Percentiles rank a stretch among this genome's conserved stretches.
Evolutionary conservation across 1,284 basidiomycete species (phyloP).

Genomic region (Golubevia pallescens): DNA sequence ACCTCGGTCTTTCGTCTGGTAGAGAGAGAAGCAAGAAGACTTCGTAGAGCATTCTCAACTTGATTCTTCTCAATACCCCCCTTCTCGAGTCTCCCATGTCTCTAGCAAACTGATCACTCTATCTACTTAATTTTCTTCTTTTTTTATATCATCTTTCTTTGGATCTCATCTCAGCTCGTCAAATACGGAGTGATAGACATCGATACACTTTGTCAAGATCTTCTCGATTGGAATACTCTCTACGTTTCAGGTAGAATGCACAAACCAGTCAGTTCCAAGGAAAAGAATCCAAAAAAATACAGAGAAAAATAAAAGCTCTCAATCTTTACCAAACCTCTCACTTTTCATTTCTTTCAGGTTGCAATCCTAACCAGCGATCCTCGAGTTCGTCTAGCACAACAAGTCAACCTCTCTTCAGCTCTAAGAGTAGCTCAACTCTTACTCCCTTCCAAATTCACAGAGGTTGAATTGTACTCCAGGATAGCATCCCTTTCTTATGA

Average conservation of each 20-base stretch:
- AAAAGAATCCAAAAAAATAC: too few relatives aligned
- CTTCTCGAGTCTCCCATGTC: too few relatives aligned
- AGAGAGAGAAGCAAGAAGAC: too few relatives aligned
- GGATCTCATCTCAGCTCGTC: constrained; percentile 76
- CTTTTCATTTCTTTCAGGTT: constrained; percentile 22
- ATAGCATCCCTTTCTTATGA: constrained; percentile 87
- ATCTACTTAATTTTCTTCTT: too few relatives aligned
- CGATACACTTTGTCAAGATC: constrained; percentile 83
- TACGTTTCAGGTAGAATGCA: constrained; percentile 97
- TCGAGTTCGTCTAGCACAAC: constrained; percentile 85
- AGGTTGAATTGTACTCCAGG: constrained; percentile 81
- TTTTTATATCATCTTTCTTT: constrained; percentile 70
- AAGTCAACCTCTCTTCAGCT: constrained; percentile 89
- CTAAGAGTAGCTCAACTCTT: constrained; percentile 78
- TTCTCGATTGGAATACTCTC: constrained; percentile 89
- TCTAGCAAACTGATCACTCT: too few relatives aligned
- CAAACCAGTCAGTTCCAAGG: constrained; percentile 73
- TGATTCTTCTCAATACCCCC: too few relatives aligned
- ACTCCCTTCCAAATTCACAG: constrained; percentile 73
- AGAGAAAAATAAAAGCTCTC: too few relatives aligned
- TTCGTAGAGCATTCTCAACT: too few relatives aligned
- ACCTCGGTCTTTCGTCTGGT: too few relatives aligned
- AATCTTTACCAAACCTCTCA: neutral
- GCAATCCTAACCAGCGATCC: constrained; percentile 69
- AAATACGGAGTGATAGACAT: constrained; percentile 98